Base-by-base conservation (phyloP, 306 rosid genomes). In the Prunus persica region DNA sequence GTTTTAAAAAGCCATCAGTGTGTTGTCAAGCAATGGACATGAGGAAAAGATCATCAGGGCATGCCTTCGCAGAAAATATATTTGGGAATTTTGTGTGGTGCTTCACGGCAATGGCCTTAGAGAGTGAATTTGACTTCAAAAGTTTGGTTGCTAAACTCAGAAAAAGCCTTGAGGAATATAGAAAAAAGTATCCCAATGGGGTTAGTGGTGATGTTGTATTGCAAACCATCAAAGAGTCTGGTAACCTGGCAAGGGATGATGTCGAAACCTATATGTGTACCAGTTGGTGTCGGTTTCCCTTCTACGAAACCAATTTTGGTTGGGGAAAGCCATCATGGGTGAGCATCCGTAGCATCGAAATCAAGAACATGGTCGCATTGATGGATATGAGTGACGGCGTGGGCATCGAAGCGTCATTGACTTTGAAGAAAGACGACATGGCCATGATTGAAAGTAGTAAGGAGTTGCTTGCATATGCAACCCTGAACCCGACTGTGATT, bases 81-180 rank as follows among this genome's bases (percentile, higher is more conserved):
- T 61, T 78, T 46, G 93, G 91, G 6, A 87, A 88, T 68, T 78
- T 87, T 56, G 24, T 84, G 11, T 76, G 88, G 70, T 12, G 64
- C 15, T 82, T 73, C 45, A 28, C 70, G 1, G 78, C 84, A 0
- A 50, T 47, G 34, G 11, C 55, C 12, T 14, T 38, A 15, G 69
- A 76, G 16, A 38, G 54, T 16, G 22, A 55, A 45, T 38, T 12
- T 9, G 76, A 70, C 7, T 1, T 71, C 19, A 25, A 62, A 78
- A 46, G 7, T 10, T 25, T 78, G 57, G 82, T 78, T 19, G 64
- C 50, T 9, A 20, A 20, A 27, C 18, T 60, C 7, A 61, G 81
- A 45, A 70, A 51, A 45, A 45, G 51, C 34, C 47, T 70, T 1
- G 51, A 62, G 46, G 54, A 78, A 38, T 14, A 20, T 7, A 19